Base-by-base conservation (phyloP, 805 yeast genomes). In the Torulaspora indica region DNA sequence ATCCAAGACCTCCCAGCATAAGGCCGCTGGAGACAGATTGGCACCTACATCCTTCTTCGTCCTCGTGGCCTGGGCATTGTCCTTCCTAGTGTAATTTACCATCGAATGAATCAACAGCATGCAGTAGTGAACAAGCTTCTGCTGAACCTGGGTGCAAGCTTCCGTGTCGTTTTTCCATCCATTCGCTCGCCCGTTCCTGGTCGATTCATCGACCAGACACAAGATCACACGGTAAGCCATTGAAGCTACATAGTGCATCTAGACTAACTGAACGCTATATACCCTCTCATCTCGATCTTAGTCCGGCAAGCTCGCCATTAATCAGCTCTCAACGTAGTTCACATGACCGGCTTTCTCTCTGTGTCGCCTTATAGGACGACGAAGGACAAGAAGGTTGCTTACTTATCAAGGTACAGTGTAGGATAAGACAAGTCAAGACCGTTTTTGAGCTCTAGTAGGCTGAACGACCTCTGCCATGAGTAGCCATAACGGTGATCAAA, bases 21-120 rank as follows among this genome's bases (percentile, higher is more conserved):
- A 20, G 5, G 37, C 35, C n/a, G 43, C 12, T 10, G 50, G 45
- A 12, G 47, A 40, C 5, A 34, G 13, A 9, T 18, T 35, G 29
- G 45, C 29, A 10, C 47, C 50, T 31, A n/a, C 44, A 4, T 32
- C 47, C 3, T 17, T 35, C 4, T 33, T 39, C 28, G 22, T 44
- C 6, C 27, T 46, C 12, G 17, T 46, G 12, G 29, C 37, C 14
- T 36, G 43, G 30, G 13, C 39, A 25, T 12, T 40, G 8, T 43
- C 47, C 12, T 38, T 43, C 14, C 38, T 43, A 12, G 35, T 39
- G n/a, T 43, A 38, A 39, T 13, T 24, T 22, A n/a, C n/a, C n/a
- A n/a, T n/a, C n/a, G n/a, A n/a, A n/a, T n/a, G n/a, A n/a, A n/a
- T n/a, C n/a, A n/a, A n/a, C n/a, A n/a, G n/a, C n/a, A n/a, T n/a